phyloP scores from a whole-genome alignment of 2,329 filamentous ascomycete species.

The Venturia pyrina region DNA sequence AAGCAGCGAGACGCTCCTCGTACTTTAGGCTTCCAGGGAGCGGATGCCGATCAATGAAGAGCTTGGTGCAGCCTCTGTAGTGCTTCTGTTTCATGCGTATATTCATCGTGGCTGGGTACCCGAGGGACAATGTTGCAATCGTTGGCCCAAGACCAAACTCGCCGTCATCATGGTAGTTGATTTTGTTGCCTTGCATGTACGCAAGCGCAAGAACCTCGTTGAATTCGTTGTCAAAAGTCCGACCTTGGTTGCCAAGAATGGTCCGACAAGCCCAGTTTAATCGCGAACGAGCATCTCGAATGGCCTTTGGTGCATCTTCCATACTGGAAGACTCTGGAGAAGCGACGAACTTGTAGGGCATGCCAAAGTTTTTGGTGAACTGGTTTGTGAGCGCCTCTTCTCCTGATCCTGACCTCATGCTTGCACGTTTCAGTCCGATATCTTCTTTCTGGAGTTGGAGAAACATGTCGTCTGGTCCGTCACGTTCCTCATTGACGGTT shows the following conservation, averaged over 20 bases:
- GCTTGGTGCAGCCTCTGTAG: constrained; percentile 16
- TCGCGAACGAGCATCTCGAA: constrained; percentile 42
- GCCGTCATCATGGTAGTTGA: constrained; percentile 58
- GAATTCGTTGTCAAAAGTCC: constrained; percentile 32
- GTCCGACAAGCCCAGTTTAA: constrained; percentile 45
- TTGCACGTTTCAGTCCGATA: constrained; percentile 26
- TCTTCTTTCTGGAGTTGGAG: constrained; percentile 31
- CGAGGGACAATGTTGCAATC: constrained; percentile 52
- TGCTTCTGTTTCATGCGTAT: constrained; percentile 47
- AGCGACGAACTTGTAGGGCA: constrained; percentile 57
- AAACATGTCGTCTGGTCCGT: constrained; percentile 55
- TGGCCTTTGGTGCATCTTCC: constrained; percentile 23
- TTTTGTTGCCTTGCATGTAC: constrained; percentile 51
- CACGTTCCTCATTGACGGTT: constrained; percentile 38
- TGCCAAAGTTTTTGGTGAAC: constrained; percentile 49
- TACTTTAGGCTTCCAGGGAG: constrained; percentile 24
- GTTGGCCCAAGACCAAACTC: constrained; percentile 52
- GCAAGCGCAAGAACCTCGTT: constrained; percentile 55
- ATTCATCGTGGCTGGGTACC: constrained; percentile 47
- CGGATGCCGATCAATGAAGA: constrained; percentile 14
- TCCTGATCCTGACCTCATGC: constrained; percentile 21
- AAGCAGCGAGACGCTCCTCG: constrained; percentile 23
- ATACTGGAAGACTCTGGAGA: constrained; percentile 30
- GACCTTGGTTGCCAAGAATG: constrained; percentile 26
- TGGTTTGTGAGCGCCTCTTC: constrained; percentile 41